Percentiles rank a stretch among this genome's conserved stretches.
phyloP scores from a whole-genome alignment of 176 grass and related monocot genomes.

The Avena sativa region DNA sequence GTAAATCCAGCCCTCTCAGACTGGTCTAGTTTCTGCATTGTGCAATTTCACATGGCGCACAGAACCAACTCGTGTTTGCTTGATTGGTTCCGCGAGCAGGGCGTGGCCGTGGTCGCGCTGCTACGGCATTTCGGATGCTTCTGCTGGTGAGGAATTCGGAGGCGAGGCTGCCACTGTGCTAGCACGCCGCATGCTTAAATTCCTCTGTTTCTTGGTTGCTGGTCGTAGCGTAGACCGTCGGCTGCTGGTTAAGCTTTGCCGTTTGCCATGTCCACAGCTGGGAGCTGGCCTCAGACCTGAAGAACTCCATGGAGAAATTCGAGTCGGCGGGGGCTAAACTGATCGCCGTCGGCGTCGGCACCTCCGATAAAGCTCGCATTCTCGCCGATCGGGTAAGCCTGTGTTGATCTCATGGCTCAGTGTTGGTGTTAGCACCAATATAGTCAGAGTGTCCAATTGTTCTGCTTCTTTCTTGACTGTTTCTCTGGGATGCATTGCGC shows the following conservation, averaged over 20 bases:
- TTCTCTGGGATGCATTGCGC: background rate
- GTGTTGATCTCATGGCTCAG: background rate
- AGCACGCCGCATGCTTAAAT: background rate
- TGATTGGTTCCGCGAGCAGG: background rate
- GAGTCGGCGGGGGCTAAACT: slow-evolving; percentile 67
- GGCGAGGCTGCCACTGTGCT: background rate
- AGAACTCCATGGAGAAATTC: slow-evolving; percentile 62
- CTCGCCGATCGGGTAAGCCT: slow-evolving; percentile 71
- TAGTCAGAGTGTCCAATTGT: no score
- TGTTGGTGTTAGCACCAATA: no score
- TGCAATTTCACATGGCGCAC: background rate
- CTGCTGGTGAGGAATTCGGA: slow-evolving; percentile 38
- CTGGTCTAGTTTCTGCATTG: background rate
- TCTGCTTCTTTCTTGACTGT: background rate
- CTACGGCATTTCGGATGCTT: slow-evolving; percentile 83
- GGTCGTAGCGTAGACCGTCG: background rate
- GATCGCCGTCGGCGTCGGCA: slow-evolving; percentile 82
- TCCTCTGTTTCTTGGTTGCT: background rate
- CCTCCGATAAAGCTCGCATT: slow-evolving; percentile 81
- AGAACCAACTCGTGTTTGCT: background rate
- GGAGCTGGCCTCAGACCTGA: slow-evolving; percentile 88
- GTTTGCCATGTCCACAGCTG: slow-evolving; percentile 49
- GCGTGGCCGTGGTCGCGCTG: slow-evolving; percentile 69
- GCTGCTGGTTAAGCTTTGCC: slow-evolving; percentile 8
- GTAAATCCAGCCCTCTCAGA: slow-evolving; percentile 9